Evolutionary conservation across 1,139 yeast genomes (phyloP).

Genomic region (Debaryomyces coudertii): DNA sequence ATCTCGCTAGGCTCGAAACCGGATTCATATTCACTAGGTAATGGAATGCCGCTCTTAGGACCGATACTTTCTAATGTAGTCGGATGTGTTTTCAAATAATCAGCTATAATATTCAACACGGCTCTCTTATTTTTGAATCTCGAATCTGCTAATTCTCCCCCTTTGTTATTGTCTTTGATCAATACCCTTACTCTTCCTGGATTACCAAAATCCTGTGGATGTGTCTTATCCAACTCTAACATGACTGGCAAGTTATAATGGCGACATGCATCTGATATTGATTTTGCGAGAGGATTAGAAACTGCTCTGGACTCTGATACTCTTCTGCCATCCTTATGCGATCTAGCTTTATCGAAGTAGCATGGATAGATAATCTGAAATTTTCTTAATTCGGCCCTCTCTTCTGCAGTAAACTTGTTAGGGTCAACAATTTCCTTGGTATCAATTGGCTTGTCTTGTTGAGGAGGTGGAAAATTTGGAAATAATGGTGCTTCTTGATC

Average conservation of each 20-base stretch:
- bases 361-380: slow-evolving; percentile 87
- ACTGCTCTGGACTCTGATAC: slow-evolving; percentile 71
- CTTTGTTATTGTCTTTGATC: slow-evolving; percentile 52
- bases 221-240: slow-evolving; percentile 79
- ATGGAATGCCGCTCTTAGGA: slow-evolving; percentile 53
- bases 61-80: slow-evolving; percentile 68
- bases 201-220: slow-evolving; percentile 97
- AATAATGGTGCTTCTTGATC: slow-evolving; percentile 42
- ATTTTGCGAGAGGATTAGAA: slow-evolving; percentile 83
- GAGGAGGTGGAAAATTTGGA: slow-evolving; percentile 27
- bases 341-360: slow-evolving; percentile 80
- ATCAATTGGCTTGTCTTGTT: background rate
- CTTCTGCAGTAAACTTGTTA: slow-evolving; percentile 46
- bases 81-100: slow-evolving; percentile 67
- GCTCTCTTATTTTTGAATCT: slow-evolving; percentile 64
- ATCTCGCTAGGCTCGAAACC: slow-evolving; percentile 60
- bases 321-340: slow-evolving; percentile 83
- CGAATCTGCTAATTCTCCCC: slow-evolving; percentile 39
- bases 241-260: slow-evolving; percentile 55
- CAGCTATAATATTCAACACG: slow-evolving; percentile 61
- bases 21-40: slow-evolving; percentile 61
- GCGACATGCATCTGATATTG: slow-evolving; percentile 68
- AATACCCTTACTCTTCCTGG: slow-evolving; percentile 90
- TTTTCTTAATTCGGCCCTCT: slow-evolving; percentile 61
- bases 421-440: slow-evolving; percentile 39